Conservation (phyloP, 2,329 filamentous ascomycete genomes). For the Huntiella moniliformis region DNA sequence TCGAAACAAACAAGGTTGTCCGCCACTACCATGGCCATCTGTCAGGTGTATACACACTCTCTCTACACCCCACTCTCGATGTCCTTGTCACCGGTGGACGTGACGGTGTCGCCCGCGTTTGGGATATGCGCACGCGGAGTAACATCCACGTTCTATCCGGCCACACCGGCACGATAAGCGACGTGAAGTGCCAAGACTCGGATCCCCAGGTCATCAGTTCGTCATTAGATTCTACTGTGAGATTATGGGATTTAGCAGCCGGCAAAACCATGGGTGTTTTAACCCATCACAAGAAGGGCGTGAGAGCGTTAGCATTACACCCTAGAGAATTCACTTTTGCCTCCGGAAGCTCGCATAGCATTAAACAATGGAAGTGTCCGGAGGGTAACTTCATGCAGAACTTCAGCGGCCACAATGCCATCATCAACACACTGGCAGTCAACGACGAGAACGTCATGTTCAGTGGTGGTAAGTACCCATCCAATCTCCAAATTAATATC, state of each 20-base stretch:
- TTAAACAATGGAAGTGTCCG: conserved; percentile 99
- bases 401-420: conserved; percentile 87
- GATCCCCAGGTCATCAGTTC: conserved; percentile 89
- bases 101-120: conserved; percentile 85
- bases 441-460: conserved; percentile 94
- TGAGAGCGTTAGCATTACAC: conserved; percentile 66
- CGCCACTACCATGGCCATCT: conserved; percentile 94
- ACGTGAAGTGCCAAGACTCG: conserved; percentile 82
- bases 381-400: conserved; percentile 99
- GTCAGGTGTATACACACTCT: conserved; percentile 83
- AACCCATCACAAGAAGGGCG: conserved; percentile 97
- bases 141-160: conserved; percentile 88
- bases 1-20: conserved; percentile 99
- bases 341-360: conserved; percentile 73
- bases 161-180: conserved; percentile 77
- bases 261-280: conserved; percentile 92
- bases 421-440: conserved; percentile 84
- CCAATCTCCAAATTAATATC: background rate
- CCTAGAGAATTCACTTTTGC: conserved; percentile 94
- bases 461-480: conserved; percentile 43
- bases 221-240: conserved; percentile 81
- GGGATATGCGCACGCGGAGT: conserved; percentile 94
- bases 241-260: conserved; percentile 88
- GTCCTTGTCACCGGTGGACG: conserved; percentile 87
- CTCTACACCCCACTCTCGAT: conserved; percentile 86